Evolutionary conservation across 192 early-diverging fungal species (phyloP), one percentile per base, ranked within the genome.

Genomic region (Entomortierella chlamydospora): DNA sequence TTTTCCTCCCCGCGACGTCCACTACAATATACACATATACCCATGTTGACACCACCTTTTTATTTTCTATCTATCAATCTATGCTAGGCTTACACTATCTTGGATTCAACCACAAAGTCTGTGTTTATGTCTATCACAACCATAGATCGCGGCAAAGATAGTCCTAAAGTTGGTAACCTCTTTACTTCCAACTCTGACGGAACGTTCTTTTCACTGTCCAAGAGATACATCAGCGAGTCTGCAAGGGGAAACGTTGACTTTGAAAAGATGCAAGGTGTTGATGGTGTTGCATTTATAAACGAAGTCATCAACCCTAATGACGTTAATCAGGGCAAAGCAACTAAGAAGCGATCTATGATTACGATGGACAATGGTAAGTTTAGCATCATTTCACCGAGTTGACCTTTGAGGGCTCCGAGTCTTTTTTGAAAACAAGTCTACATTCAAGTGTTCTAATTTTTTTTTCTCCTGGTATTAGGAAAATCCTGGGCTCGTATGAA

Each of bases 141-240:
- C 23, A 87, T 83, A 65, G 64, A 81, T 9, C 78, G 79, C 26
- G 56, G 79, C 29, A 52, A 78, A 25, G 88, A n/a, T n/a, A n/a
- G 88, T 0, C 80, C 71, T 26, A 92, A 97, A 73, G 93, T 84
- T 72, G 98, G 98, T 33, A 91, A 84, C 11, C 83, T 99, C n/a
- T 95, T 96, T 74, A 90, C 91, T 23, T 98, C 97, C 57, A 94
- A 97, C 82, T 92, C 91, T 10, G 93, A 98, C 57, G 97, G 96
- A 56, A 92, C 90, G 0, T 95, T 88, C 66, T 98, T 90, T 78
- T 89, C 89, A 11, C 70, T 83, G 12, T 88, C 93, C 0, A 86
- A 95, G 29, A 84, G 88, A 49, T 70, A 91, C 39, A 91, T 94
- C 18, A 96, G 97, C 74, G 87, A 95, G 63, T 89, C 90, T 39